phyloP scores from a whole-genome alignment of 2,329 filamentous ascomycete species.

The Aureobasidium zeae region DNA sequence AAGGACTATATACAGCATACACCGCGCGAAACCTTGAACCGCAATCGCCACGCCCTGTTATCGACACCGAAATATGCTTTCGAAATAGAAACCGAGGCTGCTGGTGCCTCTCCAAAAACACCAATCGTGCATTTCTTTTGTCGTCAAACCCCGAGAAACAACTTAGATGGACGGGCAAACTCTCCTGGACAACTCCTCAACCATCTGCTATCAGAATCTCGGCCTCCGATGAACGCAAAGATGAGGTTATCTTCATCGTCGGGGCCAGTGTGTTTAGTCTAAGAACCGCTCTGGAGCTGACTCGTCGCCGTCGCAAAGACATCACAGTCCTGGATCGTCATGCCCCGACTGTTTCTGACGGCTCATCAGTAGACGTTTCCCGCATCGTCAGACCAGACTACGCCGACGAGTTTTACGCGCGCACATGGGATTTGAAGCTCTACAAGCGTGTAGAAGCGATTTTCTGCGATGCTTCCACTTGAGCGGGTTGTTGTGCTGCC shows the following conservation, averaged over 20 bases:
- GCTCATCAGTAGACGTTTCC: conserved; percentile 29
- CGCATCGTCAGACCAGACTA: conserved; percentile 32
- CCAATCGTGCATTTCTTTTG: too few relatives aligned
- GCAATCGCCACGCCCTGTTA: too few relatives aligned
- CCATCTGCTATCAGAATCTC: too few relatives aligned
- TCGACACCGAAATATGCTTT: too few relatives aligned
- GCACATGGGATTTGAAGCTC: conserved; percentile 26
- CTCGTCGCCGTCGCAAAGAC: conserved; percentile 21
- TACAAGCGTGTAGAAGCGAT: background rate
- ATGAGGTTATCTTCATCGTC: conserved; percentile 24
- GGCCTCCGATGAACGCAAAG: too few relatives aligned
- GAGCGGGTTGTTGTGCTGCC: background rate
- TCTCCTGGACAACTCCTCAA: too few relatives aligned
- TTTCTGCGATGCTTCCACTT: background rate
- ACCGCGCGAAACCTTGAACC: too few relatives aligned
- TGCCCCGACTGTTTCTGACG: background rate
- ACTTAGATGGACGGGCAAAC: too few relatives aligned
- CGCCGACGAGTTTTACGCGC: conserved; percentile 24
- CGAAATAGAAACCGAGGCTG: too few relatives aligned
- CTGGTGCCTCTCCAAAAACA: too few relatives aligned
- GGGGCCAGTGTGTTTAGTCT: conserved; percentile 27
- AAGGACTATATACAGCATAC: too few relatives aligned
- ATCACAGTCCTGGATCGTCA: conserved; percentile 15
- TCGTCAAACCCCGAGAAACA: too few relatives aligned
- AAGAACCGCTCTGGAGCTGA: conserved; percentile 29